Evolutionary conservation across 2,329 filamentous ascomycete species (phyloP).

Genomic region (Laburnicola sp.): DNA sequence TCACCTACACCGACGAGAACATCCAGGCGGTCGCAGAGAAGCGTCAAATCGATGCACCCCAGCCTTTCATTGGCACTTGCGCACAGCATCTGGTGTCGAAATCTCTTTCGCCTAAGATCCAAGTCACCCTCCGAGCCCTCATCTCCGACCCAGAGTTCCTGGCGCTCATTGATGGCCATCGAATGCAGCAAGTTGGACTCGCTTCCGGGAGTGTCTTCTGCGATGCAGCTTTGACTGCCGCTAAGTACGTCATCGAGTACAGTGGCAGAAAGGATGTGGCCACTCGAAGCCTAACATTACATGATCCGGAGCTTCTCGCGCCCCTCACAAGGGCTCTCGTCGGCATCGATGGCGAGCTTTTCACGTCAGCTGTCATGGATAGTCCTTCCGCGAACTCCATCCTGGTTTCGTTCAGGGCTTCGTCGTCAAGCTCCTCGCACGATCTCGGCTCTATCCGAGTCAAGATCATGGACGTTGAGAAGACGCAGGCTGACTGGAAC

Average conservation of each 20-base stretch:
- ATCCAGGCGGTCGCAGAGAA: background rate
- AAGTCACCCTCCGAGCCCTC: background rate
- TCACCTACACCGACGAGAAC: background rate
- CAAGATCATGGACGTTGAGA: constrained; percentile 6
- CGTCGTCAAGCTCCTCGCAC: constrained; percentile 3
- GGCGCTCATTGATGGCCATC: constrained; percentile 5
- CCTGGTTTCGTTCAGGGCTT: constrained; percentile 12
- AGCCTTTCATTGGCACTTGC: background rate
- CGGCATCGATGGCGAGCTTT: constrained; percentile 11
- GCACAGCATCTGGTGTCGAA: constrained; percentile 1
- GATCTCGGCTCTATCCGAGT: constrained; percentile 15
- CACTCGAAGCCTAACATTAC: constrained; percentile 8
- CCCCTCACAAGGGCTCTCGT: constrained; percentile 16
- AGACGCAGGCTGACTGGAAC: constrained; percentile 6
- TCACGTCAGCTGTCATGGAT: constrained; percentile 15
- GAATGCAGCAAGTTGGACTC: constrained; percentile 3
- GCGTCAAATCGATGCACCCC: background rate
- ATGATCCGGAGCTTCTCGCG: constrained; percentile 11
- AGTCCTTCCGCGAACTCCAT: constrained; percentile 8
- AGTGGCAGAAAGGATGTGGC: constrained; percentile 12
- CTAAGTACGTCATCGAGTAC: constrained; percentile 19
- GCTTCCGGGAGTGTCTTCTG: constrained; percentile 18
- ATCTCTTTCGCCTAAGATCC: background rate
- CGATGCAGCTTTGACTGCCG: constrained; percentile 12
- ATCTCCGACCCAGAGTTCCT: background rate